Percentiles rank a stretch among this genome's conserved stretches.
phyloP scores from a whole-genome alignment of 1,139 yeast species.

The Candida pseudoviswanathii region DNA sequence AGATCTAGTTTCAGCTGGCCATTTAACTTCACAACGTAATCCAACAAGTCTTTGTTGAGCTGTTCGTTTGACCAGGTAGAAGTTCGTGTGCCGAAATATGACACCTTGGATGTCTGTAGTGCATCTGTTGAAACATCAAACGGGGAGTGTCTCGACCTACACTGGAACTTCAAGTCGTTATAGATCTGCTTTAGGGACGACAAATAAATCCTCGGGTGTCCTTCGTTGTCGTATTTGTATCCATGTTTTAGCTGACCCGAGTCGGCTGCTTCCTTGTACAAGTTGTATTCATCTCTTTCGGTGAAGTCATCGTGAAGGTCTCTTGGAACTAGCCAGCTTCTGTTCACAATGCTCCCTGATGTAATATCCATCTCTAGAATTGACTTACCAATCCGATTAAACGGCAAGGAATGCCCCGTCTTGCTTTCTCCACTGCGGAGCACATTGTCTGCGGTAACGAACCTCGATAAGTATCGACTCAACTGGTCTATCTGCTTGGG shows the following conservation, averaged over 20 bases:
- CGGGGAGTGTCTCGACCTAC: constrained; percentile 37
- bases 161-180: constrained; percentile 60
- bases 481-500: constrained; percentile 10
- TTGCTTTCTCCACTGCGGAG: constrained; percentile 16
- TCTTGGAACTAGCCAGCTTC: constrained; percentile 45
- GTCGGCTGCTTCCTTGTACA: constrained; percentile 7
- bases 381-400: constrained; percentile 55
- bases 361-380: constrained; percentile 70
- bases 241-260: constrained; percentile 13
- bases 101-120: constrained; percentile 17
- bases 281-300: constrained; percentile 25
- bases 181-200: constrained; percentile 64
- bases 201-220: constrained; percentile 35
- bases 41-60: constrained; percentile 33
- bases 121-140: constrained; percentile 20
- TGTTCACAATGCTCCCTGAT: constrained; percentile 60
- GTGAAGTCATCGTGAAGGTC: constrained; percentile 53
- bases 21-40: constrained; percentile 33
- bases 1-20: constrained; percentile 17
- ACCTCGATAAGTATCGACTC: constrained; percentile 18
- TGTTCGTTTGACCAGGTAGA: constrained; percentile 38
- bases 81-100: constrained; percentile 18
- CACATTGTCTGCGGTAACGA: constrained; percentile 27
- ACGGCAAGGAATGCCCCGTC: constrained; percentile 27
- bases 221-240: constrained; percentile 16